phyloP scores from a whole-genome alignment of 768 basidiomycete species.

The Favolaschia claudopus region DNA sequence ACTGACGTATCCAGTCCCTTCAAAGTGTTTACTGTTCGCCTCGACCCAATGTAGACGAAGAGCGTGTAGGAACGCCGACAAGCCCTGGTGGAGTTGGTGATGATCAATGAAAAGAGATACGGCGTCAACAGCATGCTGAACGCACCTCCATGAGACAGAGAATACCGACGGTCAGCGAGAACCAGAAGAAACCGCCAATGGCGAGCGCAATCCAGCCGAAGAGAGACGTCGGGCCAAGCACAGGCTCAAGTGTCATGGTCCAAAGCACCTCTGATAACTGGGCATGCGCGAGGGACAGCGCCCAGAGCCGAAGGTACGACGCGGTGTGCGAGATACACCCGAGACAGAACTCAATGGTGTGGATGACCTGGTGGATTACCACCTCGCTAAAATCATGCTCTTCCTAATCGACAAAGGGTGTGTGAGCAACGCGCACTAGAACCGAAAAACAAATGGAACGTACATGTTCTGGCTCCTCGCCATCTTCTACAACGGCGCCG shows the following conservation, averaged over 20 bases:
- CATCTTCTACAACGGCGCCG: conserved; percentile 74
- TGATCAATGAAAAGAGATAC: conserved; percentile 26
- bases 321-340: conserved; percentile 99
- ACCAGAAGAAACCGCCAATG: conserved; percentile 77
- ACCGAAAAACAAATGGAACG: conserved; percentile 41
- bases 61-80: conserved; percentile 96
- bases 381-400: conserved; percentile 94
- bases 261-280: conserved; percentile 95
- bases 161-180: conserved; percentile 74
- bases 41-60: conserved; percentile 98
- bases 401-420: conserved; percentile 53
- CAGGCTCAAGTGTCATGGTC: conserved; percentile 79
- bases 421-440: conserved; percentile 21
- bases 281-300: conserved; percentile 96
- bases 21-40: conserved; percentile 95
- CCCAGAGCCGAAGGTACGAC: conserved; percentile 94
- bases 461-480: conserved; percentile 76
- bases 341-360: conserved; percentile 99
- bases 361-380: conserved; percentile 96
- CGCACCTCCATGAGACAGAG: conserved; percentile 96
- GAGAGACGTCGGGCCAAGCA: conserved; percentile 69
- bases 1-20: conserved; percentile 89
- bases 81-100: conserved; percentile 61
- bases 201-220: conserved; percentile 62
- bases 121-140: conserved; percentile 26